Conservation (phyloP, 2,329 filamentous ascomycete genomes). For the Trichoderma pleuroti region DNA sequence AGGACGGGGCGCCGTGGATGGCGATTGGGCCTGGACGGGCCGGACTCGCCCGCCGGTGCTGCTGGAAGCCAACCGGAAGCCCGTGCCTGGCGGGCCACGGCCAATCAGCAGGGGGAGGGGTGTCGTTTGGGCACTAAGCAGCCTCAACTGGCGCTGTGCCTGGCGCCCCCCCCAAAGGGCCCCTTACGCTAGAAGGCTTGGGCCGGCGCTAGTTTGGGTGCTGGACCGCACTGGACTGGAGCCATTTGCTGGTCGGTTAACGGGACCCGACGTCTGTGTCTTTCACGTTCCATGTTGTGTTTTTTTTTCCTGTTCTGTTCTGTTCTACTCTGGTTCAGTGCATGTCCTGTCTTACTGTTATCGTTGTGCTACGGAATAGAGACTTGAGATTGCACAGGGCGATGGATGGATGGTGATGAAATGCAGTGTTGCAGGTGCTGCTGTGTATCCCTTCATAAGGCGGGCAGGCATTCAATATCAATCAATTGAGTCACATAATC, state of each 20-base stretch:
- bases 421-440: background rate
- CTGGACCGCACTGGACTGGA: background rate
- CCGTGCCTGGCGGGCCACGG: slow-evolving; percentile 21
- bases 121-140: background rate
- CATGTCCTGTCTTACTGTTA: background rate
- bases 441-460: background rate
- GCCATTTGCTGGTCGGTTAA: slow-evolving; percentile 8
- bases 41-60: background rate
- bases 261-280: background rate
- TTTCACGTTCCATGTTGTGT: too few relatives aligned
- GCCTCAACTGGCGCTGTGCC: slow-evolving; percentile 12
- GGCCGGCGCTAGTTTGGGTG: slow-evolving; percentile 9
- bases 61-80: slow-evolving; percentile 20
- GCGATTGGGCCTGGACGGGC: slow-evolving; percentile 17
- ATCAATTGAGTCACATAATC: background rate
- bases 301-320: too few relatives aligned
- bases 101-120: slow-evolving; percentile 13
- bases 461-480: slow-evolving; percentile 2
- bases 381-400: background rate
- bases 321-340: background rate
- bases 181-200: slow-evolving; percentile 9
- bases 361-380: background rate
- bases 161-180: background rate
- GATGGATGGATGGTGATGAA: background rate
- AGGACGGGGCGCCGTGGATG: background rate